Base-by-base conservation (phyloP, 2,329 filamentous ascomycete species). In the Gnomoniopsis smithogilvyi region DNA sequence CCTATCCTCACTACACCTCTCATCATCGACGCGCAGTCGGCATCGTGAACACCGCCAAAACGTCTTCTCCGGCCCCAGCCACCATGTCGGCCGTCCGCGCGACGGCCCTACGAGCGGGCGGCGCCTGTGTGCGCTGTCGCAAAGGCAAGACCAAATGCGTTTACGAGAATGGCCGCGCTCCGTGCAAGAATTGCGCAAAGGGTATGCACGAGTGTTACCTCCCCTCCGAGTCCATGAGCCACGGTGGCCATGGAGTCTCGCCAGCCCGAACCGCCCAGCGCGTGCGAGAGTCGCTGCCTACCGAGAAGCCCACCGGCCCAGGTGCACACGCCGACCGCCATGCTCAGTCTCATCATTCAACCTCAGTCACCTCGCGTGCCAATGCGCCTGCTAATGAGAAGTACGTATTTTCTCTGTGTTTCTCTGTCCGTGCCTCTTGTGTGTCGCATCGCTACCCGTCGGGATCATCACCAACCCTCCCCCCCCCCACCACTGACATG, bases 111-210 rank as follows among this genome's bases (percentile, higher is more conserved):
- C 78, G 82, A 68, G 82, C 82, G 70, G 82, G 82, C 68, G 82
- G 82, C 66, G 83, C 83, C 66, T 86, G 83, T 65, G 83, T 85
- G 64, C 81, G 83, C 71, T 86, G 83, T 72, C 81, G 83, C 70
- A 86, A 85, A 69, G 83, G 83, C 73, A 86, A 86, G 72, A 86
- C 83, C 54, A 85, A 85, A 67, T 86, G 83, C 63, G 82, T 85
- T 66, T 86, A 86, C 73, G 83, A 85, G 63, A 85, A 83, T 66
- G 82, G 82, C 54, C 77, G 81, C 68, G 80, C 82, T n/a, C 83
- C 83, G 14, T 86, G 83, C 75, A 83, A 83, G 69, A 86, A 86
- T 72, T 86, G 83, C 72, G 80, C 81, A 51, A 86, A 86, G 71
- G 83, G 83, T 61, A 81, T 85, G 80, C 83, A 86, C 70, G 82